Evolutionary conservation across 2,329 filamentous ascomycete genomes (phyloP).

Genomic region (Cordyceps fumosorosea): DNA sequence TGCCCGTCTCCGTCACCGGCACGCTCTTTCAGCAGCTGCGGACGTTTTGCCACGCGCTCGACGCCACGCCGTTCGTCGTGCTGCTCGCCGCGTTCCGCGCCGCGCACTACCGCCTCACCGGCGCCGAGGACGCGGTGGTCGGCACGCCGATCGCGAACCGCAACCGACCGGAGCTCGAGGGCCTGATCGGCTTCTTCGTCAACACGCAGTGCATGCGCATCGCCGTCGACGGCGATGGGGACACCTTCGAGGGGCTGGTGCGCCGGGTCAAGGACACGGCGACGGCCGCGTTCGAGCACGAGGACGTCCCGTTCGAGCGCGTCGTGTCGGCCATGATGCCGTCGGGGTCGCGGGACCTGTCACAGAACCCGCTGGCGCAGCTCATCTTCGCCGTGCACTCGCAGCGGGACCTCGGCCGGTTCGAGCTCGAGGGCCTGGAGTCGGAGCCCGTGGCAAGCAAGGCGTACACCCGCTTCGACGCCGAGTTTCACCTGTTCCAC

Average conservation of each 20-base stretch:
- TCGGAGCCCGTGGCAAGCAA: not conserved
- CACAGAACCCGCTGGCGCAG: slow-evolving; percentile 13
- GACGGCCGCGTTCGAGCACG: slow-evolving; percentile 13
- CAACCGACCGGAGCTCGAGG: slow-evolving; percentile 12
- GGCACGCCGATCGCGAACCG: slow-evolving; percentile 16
- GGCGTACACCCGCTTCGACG: not conserved
- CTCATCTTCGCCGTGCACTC: slow-evolving; percentile 15
- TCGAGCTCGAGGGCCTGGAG: not conserved
- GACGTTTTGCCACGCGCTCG: slow-evolving; percentile 9
- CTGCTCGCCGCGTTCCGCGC: slow-evolving; percentile 14
- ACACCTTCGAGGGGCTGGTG: slow-evolving; percentile 13
- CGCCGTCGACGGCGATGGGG: not conserved
- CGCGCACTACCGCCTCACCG: slow-evolving; percentile 16
- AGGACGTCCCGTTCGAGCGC: slow-evolving; percentile 17
- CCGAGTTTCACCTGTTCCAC: slow-evolving; percentile 4
- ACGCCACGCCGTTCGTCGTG: slow-evolving; percentile 11
- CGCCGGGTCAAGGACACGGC: slow-evolving; percentile 10
- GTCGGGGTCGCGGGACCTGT: not conserved
- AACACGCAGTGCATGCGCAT: slow-evolving; percentile 17
- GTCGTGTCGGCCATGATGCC: slow-evolving; percentile 10
- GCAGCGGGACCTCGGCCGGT: not conserved
- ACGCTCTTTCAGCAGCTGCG: slow-evolving; percentile 8
- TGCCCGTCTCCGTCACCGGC: not conserved
- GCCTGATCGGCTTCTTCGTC: slow-evolving; percentile 18
- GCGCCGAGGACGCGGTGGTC: slow-evolving; percentile 11